A percentile compares a stretch with the other conserved stretches of the same genome.
Conservation (phyloP, 78 protist genomes). For the Anaeramoeba flamelloides region DNA sequence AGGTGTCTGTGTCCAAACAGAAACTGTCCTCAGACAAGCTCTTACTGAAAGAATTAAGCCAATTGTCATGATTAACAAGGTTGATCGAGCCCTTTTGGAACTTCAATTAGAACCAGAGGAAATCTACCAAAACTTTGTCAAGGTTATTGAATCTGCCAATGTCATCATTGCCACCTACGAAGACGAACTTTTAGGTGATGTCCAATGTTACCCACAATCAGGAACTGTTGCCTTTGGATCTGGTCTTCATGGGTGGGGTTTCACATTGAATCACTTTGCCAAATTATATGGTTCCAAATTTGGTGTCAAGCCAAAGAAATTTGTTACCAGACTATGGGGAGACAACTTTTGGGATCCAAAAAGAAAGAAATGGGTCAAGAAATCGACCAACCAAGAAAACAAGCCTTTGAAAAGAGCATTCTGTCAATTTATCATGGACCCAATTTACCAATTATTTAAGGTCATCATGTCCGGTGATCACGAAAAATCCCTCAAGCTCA, state of each 20-base stretch:
- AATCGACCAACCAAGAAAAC: too few species aligned
- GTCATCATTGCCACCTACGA: conserved; percentile 42
- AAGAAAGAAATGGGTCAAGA: conserved; percentile 79
- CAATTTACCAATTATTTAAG: conserved; percentile 72
- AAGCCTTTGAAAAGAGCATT: conserved; percentile 69
- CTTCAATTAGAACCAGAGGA: conserved; percentile 84
- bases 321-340: conserved; percentile 91
- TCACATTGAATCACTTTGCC: conserved; percentile 85
- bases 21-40: conserved; percentile 98
- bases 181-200: conserved; percentile 79
- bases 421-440: conserved; percentile 83
- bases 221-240: conserved; percentile 93
- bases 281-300: conserved; percentile 55
- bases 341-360: conserved; percentile 77
- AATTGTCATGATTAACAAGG: conserved; percentile 89
- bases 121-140: conserved; percentile 34
- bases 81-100: conserved; percentile 79
- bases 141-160: conserved; percentile 69
- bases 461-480: too few species aligned
- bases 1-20: conserved; percentile 99
- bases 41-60: conserved; percentile 91
- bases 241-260: conserved; percentile 97
- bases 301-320: conserved; percentile 43
- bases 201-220: conserved; percentile 46
- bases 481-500: too few species aligned